Percentiles rank a stretch among this genome's conserved stretches.
These are phyloP conservation scores for Aureobasidium sp. DNA, from an alignment of 2,329 filamentous ascomycete species.

Conservation along the genomic window DNA sequence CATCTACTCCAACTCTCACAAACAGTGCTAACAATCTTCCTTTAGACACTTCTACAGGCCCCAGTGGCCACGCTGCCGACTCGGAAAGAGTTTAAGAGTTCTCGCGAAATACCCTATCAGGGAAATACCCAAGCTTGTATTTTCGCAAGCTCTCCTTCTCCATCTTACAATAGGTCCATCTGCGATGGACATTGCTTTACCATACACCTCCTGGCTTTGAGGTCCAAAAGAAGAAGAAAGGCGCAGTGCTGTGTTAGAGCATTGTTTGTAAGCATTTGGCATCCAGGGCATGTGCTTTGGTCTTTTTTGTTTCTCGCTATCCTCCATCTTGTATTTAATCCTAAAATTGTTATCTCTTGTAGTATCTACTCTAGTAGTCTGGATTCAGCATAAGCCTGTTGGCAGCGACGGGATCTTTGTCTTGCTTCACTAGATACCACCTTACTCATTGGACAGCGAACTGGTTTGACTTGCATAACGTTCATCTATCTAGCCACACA, in stretches of 20 bases:
- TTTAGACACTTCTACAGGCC: conserved; percentile 32
- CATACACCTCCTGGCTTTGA: not conserved
- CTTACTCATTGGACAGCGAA: not conserved
- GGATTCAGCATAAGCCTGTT: too few relatives aligned
- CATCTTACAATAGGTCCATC: not conserved
- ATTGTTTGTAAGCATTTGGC: not conserved
- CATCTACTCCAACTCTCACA: not conserved
- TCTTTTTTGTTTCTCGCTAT: not conserved
- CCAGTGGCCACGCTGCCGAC: conserved; percentile 35
- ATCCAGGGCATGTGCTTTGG: not conserved
- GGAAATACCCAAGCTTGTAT: not conserved
- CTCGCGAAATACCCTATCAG: too few relatives aligned
- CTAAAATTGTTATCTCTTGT: not conserved
- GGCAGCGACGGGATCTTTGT: not conserved
- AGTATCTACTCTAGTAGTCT: too few relatives aligned
- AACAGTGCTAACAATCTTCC: conserved; percentile 5
- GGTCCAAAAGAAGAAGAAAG: not conserved
- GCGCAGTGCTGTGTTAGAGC: not conserved
- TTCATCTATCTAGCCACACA: not conserved
- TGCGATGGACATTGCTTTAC: not conserved
- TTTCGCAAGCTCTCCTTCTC: not conserved
- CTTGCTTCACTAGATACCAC: not conserved
- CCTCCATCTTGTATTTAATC: not conserved
- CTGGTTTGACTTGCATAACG: not conserved
- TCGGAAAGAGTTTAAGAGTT: conserved; percentile 19